Base-by-base conservation (phyloP, 2,329 filamentous ascomycete species). In the Fusarium denticulatum region DNA sequence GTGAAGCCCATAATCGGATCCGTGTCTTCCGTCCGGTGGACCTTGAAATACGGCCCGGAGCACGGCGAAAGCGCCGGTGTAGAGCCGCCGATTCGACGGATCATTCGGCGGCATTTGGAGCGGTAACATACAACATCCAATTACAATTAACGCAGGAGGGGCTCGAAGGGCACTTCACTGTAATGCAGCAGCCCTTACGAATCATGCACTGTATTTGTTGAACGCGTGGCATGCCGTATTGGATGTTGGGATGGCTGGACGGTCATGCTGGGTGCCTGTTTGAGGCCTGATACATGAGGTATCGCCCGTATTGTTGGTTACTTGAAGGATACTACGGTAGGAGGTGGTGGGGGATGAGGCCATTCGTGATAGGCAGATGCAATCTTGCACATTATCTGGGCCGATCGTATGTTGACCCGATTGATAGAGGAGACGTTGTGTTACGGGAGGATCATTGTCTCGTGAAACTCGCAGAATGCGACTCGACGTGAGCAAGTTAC, bases 141-240 rank as follows among this genome's bases (percentile, higher is more conserved):
- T 67, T 71, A 18, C 32, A 60, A 40, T 10, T n/a, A 8, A 37
- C 22, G 60, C n/a, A 37, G 37, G 16, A n/a, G 22, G 28, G 24
- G 43, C 32, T 46, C 32, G 28, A 24, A 43, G 39, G 28, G n/a
- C 10, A 28, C 42, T 57, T 34, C 34, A 34, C 34, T 18, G 53
- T 45, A 63, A 55, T 61, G 40, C 56, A 55, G 50, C 45, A 26
- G 34, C 42, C 37, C 53, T 56, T 43, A 47, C 49, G 52, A 47
- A 68, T 64, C 59, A 71, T 74, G 67, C 70, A 71, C 70, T 67
- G 70, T 73, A 67, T 64, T 57, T 62, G 50, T 47, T 67, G 71
- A 71, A 73, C 71, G 71, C 71, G 71, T 73, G 71, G 70, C 66
- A 73, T 50, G 61, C 66, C 18, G 67, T 53, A 63, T 64, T 69